These are phyloP conservation scores for Begonia loranthoides DNA, from an alignment of 306 rosid species.

Conservation along the genomic window DNA sequence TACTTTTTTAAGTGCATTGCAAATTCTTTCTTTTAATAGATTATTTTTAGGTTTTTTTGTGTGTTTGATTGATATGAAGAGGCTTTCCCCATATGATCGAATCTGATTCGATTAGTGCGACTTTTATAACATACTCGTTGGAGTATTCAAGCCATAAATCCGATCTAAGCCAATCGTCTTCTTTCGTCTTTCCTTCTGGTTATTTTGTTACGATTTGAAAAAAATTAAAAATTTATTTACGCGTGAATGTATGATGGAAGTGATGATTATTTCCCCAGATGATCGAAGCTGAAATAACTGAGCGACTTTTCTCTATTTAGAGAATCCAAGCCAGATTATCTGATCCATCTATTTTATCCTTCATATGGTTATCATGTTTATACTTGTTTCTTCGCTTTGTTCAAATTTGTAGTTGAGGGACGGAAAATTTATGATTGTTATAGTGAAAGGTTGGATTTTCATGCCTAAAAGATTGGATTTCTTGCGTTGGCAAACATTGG, in stretches of 20 bases:
- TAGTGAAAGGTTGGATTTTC: no score
- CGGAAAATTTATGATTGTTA: no score
- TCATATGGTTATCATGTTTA: no score
- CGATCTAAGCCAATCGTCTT: conserved; percentile 3
- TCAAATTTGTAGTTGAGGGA: no score
- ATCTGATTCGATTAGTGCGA: conserved; percentile 13
- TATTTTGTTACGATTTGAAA: not conserved
- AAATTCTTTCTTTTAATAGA: not conserved
- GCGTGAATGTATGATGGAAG: not conserved
- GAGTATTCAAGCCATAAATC: conserved; percentile 12
- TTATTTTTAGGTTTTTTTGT: not conserved
- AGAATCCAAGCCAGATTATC: not conserved
- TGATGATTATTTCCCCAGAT: conserved; percentile 1
- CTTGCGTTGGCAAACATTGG: no score
- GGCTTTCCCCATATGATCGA: conserved; percentile 26
- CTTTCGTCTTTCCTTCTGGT: not conserved
- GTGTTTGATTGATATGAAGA: conserved; percentile 10
- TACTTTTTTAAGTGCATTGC: no score
- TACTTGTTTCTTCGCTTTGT: no score
- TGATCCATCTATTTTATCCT: not conserved
- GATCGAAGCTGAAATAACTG: not conserved
- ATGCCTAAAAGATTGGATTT: no score
- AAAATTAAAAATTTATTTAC: not conserved
- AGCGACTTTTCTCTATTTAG: not conserved
- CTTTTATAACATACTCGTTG: not conserved